Conservation (phyloP, 371 early-diverging fungal species). For the Quaeritorhiza haematococci region DNA sequence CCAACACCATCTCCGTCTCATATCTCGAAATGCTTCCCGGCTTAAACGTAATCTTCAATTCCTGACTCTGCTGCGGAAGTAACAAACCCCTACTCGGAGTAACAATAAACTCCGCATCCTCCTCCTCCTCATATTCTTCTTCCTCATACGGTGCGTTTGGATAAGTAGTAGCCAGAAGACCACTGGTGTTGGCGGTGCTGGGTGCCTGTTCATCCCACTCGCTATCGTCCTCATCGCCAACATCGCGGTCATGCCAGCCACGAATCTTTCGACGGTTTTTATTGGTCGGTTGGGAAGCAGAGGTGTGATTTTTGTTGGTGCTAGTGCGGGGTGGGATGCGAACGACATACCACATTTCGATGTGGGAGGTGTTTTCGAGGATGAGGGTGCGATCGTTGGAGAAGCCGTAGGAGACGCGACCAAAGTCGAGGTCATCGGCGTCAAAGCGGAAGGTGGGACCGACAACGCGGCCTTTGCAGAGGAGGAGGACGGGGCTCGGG, state of each 20-base stretch:
- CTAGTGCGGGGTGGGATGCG: slow-evolving; percentile 14
- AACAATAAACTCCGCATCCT: slow-evolving; percentile 24
- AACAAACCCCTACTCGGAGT: slow-evolving; percentile 29
- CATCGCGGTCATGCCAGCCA: too few relatives aligned
- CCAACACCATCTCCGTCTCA: slow-evolving; percentile 27
- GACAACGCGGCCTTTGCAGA: slow-evolving; percentile 36
- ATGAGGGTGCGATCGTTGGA: slow-evolving; percentile 6
- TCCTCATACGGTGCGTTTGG: too few relatives aligned
- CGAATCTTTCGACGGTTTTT: too few relatives aligned
- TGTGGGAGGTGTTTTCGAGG: slow-evolving; percentile 43
- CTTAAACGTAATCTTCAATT: slow-evolving; percentile 27
- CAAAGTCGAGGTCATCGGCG: slow-evolving; percentile 31
- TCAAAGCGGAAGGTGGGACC: slow-evolving; percentile 50
- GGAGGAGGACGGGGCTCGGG: slow-evolving; percentile 26
- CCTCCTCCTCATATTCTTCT: slow-evolving; percentile 6
- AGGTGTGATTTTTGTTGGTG: background rate
- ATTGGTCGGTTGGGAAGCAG: background rate
- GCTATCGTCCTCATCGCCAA: too few relatives aligned
- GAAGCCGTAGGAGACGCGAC: slow-evolving; percentile 39
- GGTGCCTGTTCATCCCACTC: too few relatives aligned
- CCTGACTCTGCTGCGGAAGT: slow-evolving; percentile 8
- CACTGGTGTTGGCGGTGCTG: too few relatives aligned
- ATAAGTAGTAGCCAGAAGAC: too few relatives aligned
- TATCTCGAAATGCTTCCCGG: slow-evolving; percentile 27
- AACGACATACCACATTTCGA: slow-evolving; percentile 37